Evolutionary conservation across 352 stramenopile species (phyloP).

Genomic region (Phytopythium kandeliae): DNA sequence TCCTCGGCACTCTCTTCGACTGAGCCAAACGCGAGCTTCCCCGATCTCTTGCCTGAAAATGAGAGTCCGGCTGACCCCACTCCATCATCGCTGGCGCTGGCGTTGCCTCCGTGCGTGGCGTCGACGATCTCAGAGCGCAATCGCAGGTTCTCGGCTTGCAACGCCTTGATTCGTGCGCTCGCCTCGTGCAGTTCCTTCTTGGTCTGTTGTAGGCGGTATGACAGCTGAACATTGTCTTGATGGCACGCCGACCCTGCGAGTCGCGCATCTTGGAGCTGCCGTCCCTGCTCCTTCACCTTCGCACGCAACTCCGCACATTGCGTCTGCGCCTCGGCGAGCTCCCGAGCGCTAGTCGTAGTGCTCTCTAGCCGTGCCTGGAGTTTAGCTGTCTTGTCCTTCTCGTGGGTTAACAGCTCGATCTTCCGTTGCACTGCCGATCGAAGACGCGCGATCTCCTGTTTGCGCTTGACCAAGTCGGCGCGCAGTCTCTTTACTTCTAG

Average conservation of each 20-base stretch:
- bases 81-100: neutral
- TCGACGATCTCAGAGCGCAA: constrained; percentile 21
- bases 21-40: neutral
- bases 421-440: constrained; percentile 41
- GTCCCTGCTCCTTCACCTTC: constrained; percentile 36
- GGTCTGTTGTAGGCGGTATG: constrained; percentile 23
- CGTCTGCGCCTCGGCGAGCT: constrained; percentile 22
- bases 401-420: constrained; percentile 32
- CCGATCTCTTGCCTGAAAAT: neutral
- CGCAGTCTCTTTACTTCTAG: constrained; percentile 15
- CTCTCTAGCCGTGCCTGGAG: constrained; percentile 25
- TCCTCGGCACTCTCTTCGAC: constrained; percentile 18
- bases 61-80: neutral
- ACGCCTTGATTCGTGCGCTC: constrained; percentile 24
- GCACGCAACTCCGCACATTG: constrained; percentile 16
- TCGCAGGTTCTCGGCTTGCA: constrained; percentile 27
- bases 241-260: constrained; percentile 21
- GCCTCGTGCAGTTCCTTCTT: constrained; percentile 18
- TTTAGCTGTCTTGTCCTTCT: constrained; percentile 25
- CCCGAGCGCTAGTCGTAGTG: constrained; percentile 13
- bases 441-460: constrained; percentile 26
- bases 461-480: constrained; percentile 22
- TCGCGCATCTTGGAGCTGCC: constrained; percentile 27
- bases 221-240: constrained; percentile 31
- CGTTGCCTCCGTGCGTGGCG: constrained; percentile 11